Conservation (phyloP, 176 grass and related monocot genomes). For the Zizania latifolia region DNA sequence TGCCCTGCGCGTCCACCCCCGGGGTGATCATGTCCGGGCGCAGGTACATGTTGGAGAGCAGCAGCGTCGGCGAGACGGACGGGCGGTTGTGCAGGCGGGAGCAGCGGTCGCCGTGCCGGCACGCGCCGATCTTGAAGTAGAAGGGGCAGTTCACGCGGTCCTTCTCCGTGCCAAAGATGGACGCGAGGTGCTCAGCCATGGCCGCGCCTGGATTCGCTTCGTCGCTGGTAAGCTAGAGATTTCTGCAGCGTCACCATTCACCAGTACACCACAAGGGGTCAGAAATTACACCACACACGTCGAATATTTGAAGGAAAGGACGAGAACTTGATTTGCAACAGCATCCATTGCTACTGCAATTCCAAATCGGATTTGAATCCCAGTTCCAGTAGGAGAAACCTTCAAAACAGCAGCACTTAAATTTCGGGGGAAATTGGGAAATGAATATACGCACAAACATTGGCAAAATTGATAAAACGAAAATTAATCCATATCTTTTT, state of each 20-base stretch:
- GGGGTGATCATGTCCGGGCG: conserved; percentile 75
- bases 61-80: conserved; percentile 58
- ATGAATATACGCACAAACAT: background rate
- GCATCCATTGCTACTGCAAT: conserved; percentile 6
- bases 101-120: conserved; percentile 66
- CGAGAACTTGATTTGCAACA: background rate
- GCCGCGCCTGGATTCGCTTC: background rate
- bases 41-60: conserved; percentile 80
- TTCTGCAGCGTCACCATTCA: background rate
- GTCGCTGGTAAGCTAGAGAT: background rate
- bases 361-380: background rate
- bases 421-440: background rate
- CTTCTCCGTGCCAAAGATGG: conserved; percentile 82
- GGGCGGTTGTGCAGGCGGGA: conserved; percentile 74
- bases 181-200: conserved; percentile 74
- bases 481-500: conserved; percentile 6
- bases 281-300: background rate
- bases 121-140: conserved; percentile 83
- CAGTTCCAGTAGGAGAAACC: conserved; percentile 20
- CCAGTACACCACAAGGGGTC: background rate
- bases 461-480: background rate
- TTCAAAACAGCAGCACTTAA: conserved; percentile 37
- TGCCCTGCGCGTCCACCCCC: conserved; percentile 60
- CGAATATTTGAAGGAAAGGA: background rate
- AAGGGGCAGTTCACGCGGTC: conserved; percentile 83